phyloP scores from a whole-genome alignment of 331 rosid genomes.

The Erythrophleum ivorense region DNA sequence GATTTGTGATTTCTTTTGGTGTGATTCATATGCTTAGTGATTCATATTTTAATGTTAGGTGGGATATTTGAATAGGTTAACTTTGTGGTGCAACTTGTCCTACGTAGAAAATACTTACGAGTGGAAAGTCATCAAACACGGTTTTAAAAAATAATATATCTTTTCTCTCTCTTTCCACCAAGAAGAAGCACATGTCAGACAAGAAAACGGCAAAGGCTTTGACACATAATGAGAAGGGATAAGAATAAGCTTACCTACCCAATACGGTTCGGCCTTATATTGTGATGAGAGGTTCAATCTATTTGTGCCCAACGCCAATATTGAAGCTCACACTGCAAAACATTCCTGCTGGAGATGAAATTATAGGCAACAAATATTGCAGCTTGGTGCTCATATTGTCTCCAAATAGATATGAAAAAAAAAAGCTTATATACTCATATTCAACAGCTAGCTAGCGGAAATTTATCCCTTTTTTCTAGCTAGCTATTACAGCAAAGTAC shows the following conservation, averaged over 20 bases:
- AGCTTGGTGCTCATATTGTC: neutral
- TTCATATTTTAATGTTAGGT: neutral
- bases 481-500: too few species aligned
- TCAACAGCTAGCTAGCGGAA: neutral
- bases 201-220: too few species aligned
- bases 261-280: too few species aligned
- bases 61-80: neutral
- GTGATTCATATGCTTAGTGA: neutral
- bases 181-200: too few species aligned
- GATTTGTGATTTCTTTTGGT: neutral
- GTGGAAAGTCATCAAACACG: neutral
- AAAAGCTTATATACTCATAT: neutral
- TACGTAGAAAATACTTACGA: neutral
- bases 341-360: neutral
- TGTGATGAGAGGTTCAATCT: neutral
- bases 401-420: neutral
- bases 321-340: constrained; percentile 20
- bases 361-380: neutral
- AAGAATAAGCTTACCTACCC: too few species aligned
- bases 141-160: neutral
- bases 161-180: too few species aligned
- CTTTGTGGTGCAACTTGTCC: neutral
- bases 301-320: neutral
- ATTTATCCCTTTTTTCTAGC: neutral
- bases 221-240: too few species aligned